Conservation (phyloP, 2,329 filamentous ascomycete species). For the Rutstroemia sp. region DNA sequence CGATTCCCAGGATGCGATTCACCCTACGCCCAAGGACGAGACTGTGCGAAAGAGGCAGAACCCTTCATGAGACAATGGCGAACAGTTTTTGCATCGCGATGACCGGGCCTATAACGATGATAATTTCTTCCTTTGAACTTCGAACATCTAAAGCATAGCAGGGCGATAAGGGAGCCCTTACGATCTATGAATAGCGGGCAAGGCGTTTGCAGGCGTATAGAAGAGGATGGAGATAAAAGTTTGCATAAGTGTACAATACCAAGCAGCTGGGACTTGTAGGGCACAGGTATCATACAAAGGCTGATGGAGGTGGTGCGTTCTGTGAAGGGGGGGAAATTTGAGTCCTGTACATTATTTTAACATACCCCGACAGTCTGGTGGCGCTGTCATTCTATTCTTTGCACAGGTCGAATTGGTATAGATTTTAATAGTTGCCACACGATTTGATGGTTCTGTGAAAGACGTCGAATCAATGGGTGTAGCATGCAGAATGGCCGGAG, state of each 20-base stretch:
- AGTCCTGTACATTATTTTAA: conserved; percentile 24
- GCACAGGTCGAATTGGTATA: background rate
- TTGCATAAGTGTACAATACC: conserved; percentile 22
- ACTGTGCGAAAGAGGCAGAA: conserved; percentile 64
- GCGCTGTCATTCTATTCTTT: conserved; percentile 16
- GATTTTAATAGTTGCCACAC: background rate
- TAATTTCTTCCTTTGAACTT: conserved; percentile 6
- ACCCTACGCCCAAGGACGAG: conserved; percentile 39
- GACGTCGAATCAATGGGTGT: background rate
- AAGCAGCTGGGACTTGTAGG: conserved; percentile 16
- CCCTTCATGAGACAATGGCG: conserved; percentile 29
- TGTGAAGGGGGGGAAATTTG: conserved; percentile 9
- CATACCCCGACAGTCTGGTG: conserved; percentile 23
- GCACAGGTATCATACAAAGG: conserved; percentile 16
- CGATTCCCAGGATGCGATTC: conserved; percentile 66
- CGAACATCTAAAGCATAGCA: conserved; percentile 12
- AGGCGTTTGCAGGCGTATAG: conserved; percentile 24
- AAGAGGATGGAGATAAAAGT: conserved; percentile 15
- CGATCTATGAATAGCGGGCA: conserved; percentile 24
- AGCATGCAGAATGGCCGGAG: no score
- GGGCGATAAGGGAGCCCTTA: conserved; percentile 14
- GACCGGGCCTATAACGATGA: conserved; percentile 12
- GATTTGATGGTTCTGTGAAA: background rate
- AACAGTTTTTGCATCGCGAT: conserved; percentile 25
- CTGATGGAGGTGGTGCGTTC: conserved; percentile 23